Conservation (phyloP, 1,139 yeast species). For the Blastobotrys persicus region DNA sequence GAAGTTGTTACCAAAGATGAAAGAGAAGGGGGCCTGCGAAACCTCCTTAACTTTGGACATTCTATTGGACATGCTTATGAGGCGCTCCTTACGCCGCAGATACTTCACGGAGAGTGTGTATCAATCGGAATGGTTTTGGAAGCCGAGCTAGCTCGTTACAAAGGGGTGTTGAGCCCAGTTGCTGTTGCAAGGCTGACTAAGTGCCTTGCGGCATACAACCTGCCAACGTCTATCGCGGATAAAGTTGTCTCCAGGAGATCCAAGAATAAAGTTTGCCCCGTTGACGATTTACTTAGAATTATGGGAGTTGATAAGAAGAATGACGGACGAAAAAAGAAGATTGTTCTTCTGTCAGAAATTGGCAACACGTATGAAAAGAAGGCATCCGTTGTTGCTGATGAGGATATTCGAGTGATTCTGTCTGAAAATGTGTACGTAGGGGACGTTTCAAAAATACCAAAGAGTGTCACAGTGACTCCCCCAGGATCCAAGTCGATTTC, state of each 20-base stretch:
- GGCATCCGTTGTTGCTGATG: conserved; percentile 81
- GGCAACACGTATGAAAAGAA: conserved; percentile 87
- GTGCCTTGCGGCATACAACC: conserved; percentile 77
- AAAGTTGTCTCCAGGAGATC: conserved; percentile 69
- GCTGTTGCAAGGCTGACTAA: conserved; percentile 89
- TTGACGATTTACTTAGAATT: conserved; percentile 67
- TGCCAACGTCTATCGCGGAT: conserved; percentile 80
- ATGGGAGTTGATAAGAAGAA: conserved; percentile 97
- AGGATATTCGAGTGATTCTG: conserved; percentile 73
- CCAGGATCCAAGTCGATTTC: conserved; percentile 98
- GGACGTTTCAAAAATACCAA: conserved; percentile 47
- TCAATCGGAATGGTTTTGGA: conserved; percentile 92
- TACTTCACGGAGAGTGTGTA: conserved; percentile 97
- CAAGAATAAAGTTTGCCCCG: conserved; percentile 63
- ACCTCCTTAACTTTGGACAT: conserved; percentile 92
- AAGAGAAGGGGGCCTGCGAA: conserved; percentile 92
- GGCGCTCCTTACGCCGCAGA: conserved; percentile 93
- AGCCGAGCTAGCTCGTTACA: conserved; percentile 88
- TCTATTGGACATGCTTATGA: conserved; percentile 98
- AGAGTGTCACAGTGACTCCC: conserved; percentile 59
- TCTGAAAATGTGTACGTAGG: conserved; percentile 74
- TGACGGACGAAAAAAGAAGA: conserved; percentile 86
- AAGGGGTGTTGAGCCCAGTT: conserved; percentile 85
- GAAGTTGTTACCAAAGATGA: conserved; percentile 93
- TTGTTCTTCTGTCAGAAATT: conserved; percentile 76